Percentiles rank a stretch among this genome's conserved stretches.
phyloP scores from a whole-genome alignment of 371 early-diverging fungal genomes.

The Lichtheimia ramosa region DNA sequence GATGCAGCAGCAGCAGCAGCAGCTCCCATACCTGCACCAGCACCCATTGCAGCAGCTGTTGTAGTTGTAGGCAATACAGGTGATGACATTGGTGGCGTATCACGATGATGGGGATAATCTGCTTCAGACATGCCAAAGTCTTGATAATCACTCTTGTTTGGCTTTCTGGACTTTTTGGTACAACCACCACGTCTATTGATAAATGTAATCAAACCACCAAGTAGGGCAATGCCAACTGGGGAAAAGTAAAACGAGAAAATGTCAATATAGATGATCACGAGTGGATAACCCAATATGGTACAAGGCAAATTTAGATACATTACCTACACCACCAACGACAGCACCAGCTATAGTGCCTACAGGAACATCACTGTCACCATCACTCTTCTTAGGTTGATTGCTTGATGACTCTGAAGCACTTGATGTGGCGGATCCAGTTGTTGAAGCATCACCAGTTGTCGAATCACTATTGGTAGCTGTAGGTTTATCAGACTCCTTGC shows the following conservation, averaged over 20 bases:
- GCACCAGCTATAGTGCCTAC: slow-evolving; percentile 40
- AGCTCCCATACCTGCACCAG: slow-evolving; percentile 3
- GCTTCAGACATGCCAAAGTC: slow-evolving; percentile 47
- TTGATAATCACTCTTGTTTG: slow-evolving; percentile 33
- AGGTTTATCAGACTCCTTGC: not conserved
- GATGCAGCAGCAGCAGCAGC: slow-evolving; percentile 14
- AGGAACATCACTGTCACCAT: slow-evolving; percentile 12
- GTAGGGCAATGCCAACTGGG: slow-evolving; percentile 39
- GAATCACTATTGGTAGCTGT: not conserved
- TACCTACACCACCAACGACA: slow-evolving; percentile 45
- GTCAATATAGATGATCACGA: not conserved
- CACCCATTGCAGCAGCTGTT: slow-evolving; percentile 9
- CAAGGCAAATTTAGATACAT: slow-evolving; percentile 6
- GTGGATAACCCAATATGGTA: no score
- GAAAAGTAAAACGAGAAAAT: not conserved
- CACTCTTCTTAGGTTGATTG: slow-evolving; percentile 1
- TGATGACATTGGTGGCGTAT: slow-evolving; percentile 22
- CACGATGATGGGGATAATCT: slow-evolving; percentile 32
- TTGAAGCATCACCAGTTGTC: not conserved
- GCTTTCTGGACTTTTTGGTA: slow-evolving; percentile 22
- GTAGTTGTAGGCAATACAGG: slow-evolving; percentile 4
- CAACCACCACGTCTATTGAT: slow-evolving; percentile 40
- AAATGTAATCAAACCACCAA: slow-evolving; percentile 35
- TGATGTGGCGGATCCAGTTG: not conserved
- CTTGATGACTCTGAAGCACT: slow-evolving; percentile 8